These are phyloP conservation scores for Fusarium cyanostomum DNA, from an alignment of 2,329 filamentous ascomycete species.

Conservation along the genomic window DNA sequence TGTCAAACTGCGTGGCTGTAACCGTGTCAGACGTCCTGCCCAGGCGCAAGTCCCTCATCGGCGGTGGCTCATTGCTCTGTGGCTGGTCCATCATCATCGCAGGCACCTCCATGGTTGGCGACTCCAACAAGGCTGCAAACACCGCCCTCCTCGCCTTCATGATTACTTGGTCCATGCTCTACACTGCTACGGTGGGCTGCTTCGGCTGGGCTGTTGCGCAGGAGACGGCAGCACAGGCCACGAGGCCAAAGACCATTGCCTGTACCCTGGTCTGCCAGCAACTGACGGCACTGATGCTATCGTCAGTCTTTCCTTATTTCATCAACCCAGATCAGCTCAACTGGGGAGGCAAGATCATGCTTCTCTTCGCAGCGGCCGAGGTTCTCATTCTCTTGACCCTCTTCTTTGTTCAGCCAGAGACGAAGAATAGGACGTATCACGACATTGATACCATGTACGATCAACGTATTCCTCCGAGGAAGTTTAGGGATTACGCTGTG, in stretches of 20 bases:
- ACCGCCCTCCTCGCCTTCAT: constrained; percentile 43
- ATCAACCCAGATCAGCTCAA: constrained; percentile 52
- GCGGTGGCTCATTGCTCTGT: constrained; percentile 40
- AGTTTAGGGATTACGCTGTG: constrained; percentile 35
- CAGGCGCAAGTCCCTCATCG: constrained; percentile 40
- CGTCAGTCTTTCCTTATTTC: constrained; percentile 49
- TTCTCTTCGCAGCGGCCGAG: constrained; percentile 49
- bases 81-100: constrained; percentile 43
- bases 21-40: constrained; percentile 40
- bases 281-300: constrained; percentile 48
- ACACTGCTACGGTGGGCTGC: constrained; percentile 42
- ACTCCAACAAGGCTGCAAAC: constrained; percentile 36
- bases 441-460: constrained; percentile 47
- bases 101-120: constrained; percentile 35
- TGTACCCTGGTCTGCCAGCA: constrained; percentile 46
- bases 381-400: constrained; percentile 45
- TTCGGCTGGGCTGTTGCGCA: constrained; percentile 45
- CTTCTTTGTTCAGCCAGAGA: constrained; percentile 51
- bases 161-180: constrained; percentile 46
- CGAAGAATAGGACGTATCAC: constrained; percentile 50
- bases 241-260: constrained; percentile 44
- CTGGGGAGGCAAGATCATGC: constrained; percentile 52
- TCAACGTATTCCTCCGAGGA: constrained; percentile 36
- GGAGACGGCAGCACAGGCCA: constrained; percentile 42
- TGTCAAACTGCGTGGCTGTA: constrained; percentile 42